Percentiles rank a stretch among this genome's conserved stretches.
Conservation (phyloP, 2,329 filamentous ascomycete species). For the Seiridium unicorne region DNA sequence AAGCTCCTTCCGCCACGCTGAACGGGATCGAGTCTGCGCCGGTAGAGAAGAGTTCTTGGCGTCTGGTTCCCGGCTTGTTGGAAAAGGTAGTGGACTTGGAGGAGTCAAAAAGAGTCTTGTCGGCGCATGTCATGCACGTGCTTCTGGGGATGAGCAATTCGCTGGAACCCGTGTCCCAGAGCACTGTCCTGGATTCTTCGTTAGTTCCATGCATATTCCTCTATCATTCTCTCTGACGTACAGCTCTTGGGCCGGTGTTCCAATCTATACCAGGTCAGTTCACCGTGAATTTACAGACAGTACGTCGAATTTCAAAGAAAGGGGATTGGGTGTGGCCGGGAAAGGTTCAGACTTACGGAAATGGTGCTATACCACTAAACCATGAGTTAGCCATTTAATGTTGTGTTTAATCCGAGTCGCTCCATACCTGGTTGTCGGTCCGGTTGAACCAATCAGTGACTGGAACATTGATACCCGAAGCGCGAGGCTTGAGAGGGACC, state of each 20-base stretch:
- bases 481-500: conserved; percentile 1
- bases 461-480: background rate
- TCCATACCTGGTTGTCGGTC: conserved; percentile 14
- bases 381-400: background rate
- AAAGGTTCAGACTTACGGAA: background rate
- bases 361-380: conserved; percentile 6
- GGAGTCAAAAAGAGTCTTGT: conserved; percentile 23
- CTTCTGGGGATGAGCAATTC: conserved; percentile 25
- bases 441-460: conserved; percentile 12
- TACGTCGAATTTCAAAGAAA: background rate
- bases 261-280: background rate
- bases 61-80: conserved; percentile 14
- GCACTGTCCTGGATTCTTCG: conserved; percentile 22
- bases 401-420: background rate
- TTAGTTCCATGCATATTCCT: background rate
- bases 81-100: conserved; percentile 26
- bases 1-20: conserved; percentile 16
- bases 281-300: background rate
- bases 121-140: conserved; percentile 26
- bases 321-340: background rate
- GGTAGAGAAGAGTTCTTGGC: conserved; percentile 19
- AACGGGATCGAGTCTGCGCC: conserved; percentile 27
- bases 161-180: conserved; percentile 29
- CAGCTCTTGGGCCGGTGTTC: conserved; percentile 24
- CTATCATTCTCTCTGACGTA: conserved; percentile 14